Conservation (phyloP, 768 basidiomycete genomes). For the Suillus ampliporus region DNA sequence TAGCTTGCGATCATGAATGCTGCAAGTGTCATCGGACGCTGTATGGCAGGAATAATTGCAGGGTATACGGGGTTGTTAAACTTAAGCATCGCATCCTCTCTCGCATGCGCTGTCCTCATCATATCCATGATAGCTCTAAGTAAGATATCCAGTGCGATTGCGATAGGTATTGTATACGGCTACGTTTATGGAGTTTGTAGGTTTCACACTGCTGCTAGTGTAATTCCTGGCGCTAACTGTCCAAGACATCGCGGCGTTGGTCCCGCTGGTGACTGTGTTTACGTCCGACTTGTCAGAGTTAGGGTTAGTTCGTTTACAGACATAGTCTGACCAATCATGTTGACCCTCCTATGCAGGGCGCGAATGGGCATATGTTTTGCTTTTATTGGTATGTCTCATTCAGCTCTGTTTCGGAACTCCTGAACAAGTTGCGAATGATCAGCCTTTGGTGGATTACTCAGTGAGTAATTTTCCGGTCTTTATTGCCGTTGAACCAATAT, state of each 20-base stretch:
- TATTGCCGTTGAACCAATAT: slow-evolving; percentile 9
- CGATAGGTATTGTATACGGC: slow-evolving; percentile 53
- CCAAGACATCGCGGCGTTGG: slow-evolving; percentile 44
- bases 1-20: slow-evolving; percentile 61
- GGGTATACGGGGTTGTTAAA: slow-evolving; percentile 50
- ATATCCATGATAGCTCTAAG: slow-evolving; percentile 50
- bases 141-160: slow-evolving; percentile 42
- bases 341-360: slow-evolving; percentile 18
- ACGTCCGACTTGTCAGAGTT: slow-evolving; percentile 55
- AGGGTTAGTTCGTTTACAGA: slow-evolving; percentile 38
- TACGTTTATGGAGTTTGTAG: slow-evolving; percentile 52
- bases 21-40: slow-evolving; percentile 54
- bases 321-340: background rate
- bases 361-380: slow-evolving; percentile 57
- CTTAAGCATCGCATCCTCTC: slow-evolving; percentile 42
- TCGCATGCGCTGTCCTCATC: slow-evolving; percentile 43
- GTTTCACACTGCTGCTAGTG: slow-evolving; percentile 11
- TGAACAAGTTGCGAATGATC: background rate
- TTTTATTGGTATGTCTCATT: slow-evolving; percentile 39
- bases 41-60: slow-evolving; percentile 45
- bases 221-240: background rate
- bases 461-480: slow-evolving; percentile 15
- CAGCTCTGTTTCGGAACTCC: background rate
- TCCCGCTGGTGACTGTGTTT: slow-evolving; percentile 50
- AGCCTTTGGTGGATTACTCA: slow-evolving; percentile 31